Evolutionary conservation across 2,329 filamentous ascomycete genomes (phyloP), one percentile per base, ranked within the genome.

Genomic region (Venturiaceae sp.): DNA sequence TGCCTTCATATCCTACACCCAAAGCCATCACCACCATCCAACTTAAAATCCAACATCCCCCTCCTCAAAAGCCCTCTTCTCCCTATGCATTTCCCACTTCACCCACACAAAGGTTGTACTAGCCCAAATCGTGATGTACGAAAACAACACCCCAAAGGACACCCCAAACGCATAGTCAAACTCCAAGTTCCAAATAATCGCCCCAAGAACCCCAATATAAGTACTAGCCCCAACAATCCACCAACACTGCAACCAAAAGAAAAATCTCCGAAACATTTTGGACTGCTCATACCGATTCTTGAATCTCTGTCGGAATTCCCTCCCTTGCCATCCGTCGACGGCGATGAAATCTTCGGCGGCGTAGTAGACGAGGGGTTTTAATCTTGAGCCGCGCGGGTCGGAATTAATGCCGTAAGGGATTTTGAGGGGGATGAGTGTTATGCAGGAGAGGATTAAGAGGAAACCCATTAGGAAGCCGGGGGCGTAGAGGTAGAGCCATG

Each of bases 331-430:
- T 2, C 66, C 66, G 54, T 69, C 67, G 1, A 69, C 67, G 2
- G 67, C 67, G 50, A 69, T 66, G 58, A 69, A 69, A 58, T 69
- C 67, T 39, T 69, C 67, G 5, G 67, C 67, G 8, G 67, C 67
- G 60, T 68, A 69, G 61, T 67, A 69, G 57, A 69, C 66, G 56
- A 69, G 68, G 1, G 67, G 67, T 30, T 66, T 63, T 19, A 68
- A 58, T 7, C 57, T 55, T 1, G 66, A 62, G 1, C 67, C 67
- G 36, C 65, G 60, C 32, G 64, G 57, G n/a, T 67, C 65, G 16
- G 67, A 69, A 54, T 69, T 69, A 60, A 69, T 67, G 30, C 66
- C 66, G 57, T 68, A 64, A 0, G 67, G 67, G n/a, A 67, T 57
- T 14, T 62, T 66, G 64, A 69, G 65, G 1, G 67, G 66, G n/a